Base-by-base conservation (phyloP, 768 basidiomycete species). In the Panaeolus papilionaceus region DNA sequence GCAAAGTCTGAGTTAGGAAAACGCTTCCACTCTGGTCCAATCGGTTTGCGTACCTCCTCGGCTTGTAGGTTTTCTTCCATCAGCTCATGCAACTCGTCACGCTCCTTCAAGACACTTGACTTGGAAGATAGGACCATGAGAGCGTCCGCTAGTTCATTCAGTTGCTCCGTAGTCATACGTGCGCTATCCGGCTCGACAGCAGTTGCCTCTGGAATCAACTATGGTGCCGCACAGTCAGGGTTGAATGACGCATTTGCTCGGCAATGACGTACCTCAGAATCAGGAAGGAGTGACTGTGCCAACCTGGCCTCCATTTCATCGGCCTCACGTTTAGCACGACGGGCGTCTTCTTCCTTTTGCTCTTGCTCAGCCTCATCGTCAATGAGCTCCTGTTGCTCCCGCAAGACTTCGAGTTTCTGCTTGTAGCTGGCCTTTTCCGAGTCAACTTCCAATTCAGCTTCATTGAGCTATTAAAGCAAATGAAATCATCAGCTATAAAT, bases 311-410 rank as follows among this genome's bases (percentile, higher is more conserved):
- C 95, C 73, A 86, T 78, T 73, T 95, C 93, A 70, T 89, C 91
- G 26, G 89, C 88, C 78, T 93, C 94, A 72, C 90, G 89, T 76
- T 89, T 90, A 54, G 90, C 92, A 66, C 93, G 91, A 47, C 95
- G 90, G n/a, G 94, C 92, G 75, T 93, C 89, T 77, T 95, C 93
- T 77, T 95, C 94, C 80, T 96, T 92, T 79, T 96, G 91, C 70
- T 99, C 98, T 79, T 99, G 98, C 77, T 98, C 98, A 70, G 96
- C 89, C 80, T 99, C 98, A 77, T 99, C 98, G 76, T 99, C 96
- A 76, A 99, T 99, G 69, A 99, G 94, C 78, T 99, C 98, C 76
- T 99, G 94, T 79, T 99, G 98, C 73, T 99, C 94, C 73, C 98
- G 95, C 76, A 99, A 82, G 28, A 99, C 97, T 70, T 99, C 98